These are phyloP conservation scores for Allomyces javanicus DNA, from an alignment of 192 early-diverging fungal species.

Conservation along the genomic window DNA sequence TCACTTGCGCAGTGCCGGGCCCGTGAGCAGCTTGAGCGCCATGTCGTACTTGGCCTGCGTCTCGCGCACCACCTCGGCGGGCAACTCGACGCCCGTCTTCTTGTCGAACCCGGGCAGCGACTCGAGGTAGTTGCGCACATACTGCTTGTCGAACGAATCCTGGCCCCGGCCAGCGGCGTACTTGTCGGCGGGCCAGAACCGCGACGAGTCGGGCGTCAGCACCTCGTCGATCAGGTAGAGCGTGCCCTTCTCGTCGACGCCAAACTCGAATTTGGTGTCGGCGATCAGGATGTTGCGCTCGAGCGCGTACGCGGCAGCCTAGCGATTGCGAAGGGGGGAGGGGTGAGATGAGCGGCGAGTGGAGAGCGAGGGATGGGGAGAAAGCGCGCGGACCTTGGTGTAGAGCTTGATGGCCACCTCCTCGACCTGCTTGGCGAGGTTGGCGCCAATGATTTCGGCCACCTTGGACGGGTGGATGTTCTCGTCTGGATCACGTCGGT, in stretches of 20 bases:
- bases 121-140: constrained; percentile 79
- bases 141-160: constrained; percentile 93
- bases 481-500: constrained; percentile 42
- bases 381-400: constrained; percentile 20
- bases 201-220: constrained; percentile 94
- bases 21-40: constrained; percentile 67
- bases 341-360: not conserved
- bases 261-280: constrained; percentile 99
- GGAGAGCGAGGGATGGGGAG: not conserved
- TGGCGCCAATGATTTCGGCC: constrained; percentile 62
- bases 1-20: constrained; percentile 1
- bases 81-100: constrained; percentile 57
- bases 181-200: constrained; percentile 79
- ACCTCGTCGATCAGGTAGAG: constrained; percentile 89
- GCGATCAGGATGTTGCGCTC: constrained; percentile 90
- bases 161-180: constrained; percentile 65
- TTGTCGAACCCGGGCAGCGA: constrained; percentile 75
- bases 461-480: constrained; percentile 90
- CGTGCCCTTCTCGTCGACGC: constrained; percentile 58
- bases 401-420: constrained; percentile 62
- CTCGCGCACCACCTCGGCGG: constrained; percentile 58
- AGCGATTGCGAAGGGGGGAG: not conserved
- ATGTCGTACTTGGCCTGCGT: constrained; percentile 82
- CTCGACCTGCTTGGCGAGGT: constrained; percentile 53
- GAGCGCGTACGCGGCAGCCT: constrained; percentile 66